These are phyloP conservation scores for Candida sanyiensis DNA, from an alignment of 805 yeast genomes.

Conservation along the genomic window DNA sequence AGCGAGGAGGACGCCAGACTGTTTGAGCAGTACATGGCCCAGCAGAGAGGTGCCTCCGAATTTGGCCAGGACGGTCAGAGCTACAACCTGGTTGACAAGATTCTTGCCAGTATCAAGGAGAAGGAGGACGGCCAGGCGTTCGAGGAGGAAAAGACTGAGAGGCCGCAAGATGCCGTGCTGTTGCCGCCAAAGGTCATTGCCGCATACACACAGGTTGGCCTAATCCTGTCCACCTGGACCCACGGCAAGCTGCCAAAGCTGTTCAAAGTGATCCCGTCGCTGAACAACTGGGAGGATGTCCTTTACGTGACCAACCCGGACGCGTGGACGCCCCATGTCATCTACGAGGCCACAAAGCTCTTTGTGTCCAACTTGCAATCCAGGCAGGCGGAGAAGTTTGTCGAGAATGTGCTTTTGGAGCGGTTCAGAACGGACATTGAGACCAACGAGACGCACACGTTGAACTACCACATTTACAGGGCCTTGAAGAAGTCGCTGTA, in stretches of 20 bases:
- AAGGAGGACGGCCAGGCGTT: conserved; percentile 42
- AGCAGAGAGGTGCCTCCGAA: conserved; percentile 28
- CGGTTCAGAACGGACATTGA: conserved; percentile 69
- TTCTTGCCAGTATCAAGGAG: conserved; percentile 83
- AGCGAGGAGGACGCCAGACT: conserved; percentile 80
- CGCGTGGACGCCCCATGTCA: conserved; percentile 91
- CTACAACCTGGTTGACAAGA: conserved; percentile 83
- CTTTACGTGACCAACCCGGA: conserved; percentile 89
- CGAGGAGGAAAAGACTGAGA: conserved; percentile 28
- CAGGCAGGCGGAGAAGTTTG: conserved; percentile 81
- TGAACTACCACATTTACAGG: conserved; percentile 90
- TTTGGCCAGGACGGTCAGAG: conserved; percentile 37
- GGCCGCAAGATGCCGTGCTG: conserved; percentile 65
- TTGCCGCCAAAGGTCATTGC: conserved; percentile 95
- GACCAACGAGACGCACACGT: conserved; percentile 64
- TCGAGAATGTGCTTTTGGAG: conserved; percentile 60
- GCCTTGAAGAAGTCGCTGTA: conserved; percentile 88
- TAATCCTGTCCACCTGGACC: conserved; percentile 78
- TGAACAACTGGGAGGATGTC: conserved; percentile 94
- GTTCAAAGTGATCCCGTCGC: conserved; percentile 88
- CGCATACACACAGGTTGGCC: conserved; percentile 90
- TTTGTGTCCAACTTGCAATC: conserved; percentile 89
- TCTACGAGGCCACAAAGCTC: conserved; percentile 89
- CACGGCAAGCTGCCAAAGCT: conserved; percentile 97
- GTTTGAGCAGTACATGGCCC: conserved; percentile 69